Conservation (phyloP, 83 land plant species). For the Larix sibirica region DNA sequence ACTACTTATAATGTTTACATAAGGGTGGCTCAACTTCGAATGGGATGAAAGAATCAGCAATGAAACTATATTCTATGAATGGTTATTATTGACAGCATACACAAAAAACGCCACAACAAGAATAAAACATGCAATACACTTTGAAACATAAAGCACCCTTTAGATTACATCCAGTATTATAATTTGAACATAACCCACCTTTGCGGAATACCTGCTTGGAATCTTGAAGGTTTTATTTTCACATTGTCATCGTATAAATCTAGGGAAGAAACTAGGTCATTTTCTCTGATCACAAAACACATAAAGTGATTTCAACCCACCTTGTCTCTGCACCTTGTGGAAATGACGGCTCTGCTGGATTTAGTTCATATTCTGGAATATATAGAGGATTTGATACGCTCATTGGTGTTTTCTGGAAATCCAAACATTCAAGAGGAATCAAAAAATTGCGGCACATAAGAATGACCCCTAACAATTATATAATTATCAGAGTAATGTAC, state of each 20-base stretch:
- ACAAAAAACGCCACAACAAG: neutral
- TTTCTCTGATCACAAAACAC: neutral
- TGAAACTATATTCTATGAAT: too few relatives aligned
- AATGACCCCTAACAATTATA: neutral
- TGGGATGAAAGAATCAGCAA: too few relatives aligned
- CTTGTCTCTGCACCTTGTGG: conserved; percentile 54
- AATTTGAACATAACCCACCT: neutral
- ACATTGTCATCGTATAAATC: neutral
- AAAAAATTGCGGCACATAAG: neutral
- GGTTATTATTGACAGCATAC: too few relatives aligned
- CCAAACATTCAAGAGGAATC: conserved; percentile 18
- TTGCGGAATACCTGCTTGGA: too few relatives aligned
- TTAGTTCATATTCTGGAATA: conserved; percentile 83
- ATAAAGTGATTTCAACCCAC: conserved; percentile 16
- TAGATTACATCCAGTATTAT: neutral
- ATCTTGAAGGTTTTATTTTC: neutral
- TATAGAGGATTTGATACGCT: conserved; percentile 63
- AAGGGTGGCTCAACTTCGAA: too few relatives aligned
- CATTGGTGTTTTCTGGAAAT: conserved; percentile 73
- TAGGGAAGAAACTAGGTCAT: neutral
- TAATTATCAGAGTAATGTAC: neutral
- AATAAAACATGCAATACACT: neutral
- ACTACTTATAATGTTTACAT: too few relatives aligned
- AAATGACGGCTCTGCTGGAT: conserved; percentile 61
- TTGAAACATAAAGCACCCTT: neutral